Conservation (phyloP, 2,329 filamentous ascomycete species). For the Penicillium polonicum region DNA sequence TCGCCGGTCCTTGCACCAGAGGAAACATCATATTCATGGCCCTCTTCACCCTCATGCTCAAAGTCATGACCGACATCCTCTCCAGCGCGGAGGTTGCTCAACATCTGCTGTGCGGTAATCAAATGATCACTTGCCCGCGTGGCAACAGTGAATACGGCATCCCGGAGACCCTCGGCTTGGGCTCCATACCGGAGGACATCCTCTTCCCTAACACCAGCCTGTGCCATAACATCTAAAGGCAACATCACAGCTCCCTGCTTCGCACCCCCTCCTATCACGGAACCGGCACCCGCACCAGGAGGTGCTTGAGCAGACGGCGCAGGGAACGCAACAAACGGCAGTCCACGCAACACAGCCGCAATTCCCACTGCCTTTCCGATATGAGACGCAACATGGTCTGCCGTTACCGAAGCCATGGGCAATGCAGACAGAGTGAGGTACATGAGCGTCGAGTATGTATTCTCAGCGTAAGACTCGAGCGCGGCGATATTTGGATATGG, state of each 20-base stretch:
- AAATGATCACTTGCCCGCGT: constrained; percentile 94
- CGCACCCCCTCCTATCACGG: constrained; percentile 33
- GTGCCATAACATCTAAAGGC: constrained; percentile 86
- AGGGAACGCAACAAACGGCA: constrained; percentile 84
- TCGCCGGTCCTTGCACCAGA: constrained; percentile 41
- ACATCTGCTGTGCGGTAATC: constrained; percentile 89
- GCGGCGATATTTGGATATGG: constrained; percentile 72
- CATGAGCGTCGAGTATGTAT: constrained; percentile 88
- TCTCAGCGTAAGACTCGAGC: constrained; percentile 87
- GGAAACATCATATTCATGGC: constrained; percentile 52
- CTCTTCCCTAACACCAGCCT: constrained; percentile 77
- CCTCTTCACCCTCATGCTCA: constrained; percentile 78
- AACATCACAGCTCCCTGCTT: constrained; percentile 70
- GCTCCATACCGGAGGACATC: constrained; percentile 81
- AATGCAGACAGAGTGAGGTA: constrained; percentile 82
- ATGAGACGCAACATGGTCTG: constrained; percentile 91
- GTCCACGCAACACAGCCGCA: constrained; percentile 76
- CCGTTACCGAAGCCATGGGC: constrained; percentile 75
- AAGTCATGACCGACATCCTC: constrained; percentile 79
- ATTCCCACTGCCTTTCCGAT: constrained; percentile 94
- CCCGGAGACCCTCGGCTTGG: constrained; percentile 74
- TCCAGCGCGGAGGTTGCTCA: constrained; percentile 73
- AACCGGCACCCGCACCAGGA: constrained; percentile 46
- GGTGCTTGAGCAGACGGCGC: constrained; percentile 58
- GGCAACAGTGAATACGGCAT: constrained; percentile 88